Conservation (phyloP, 768 basidiomycete genomes). For the Baorangia bicolor region DNA sequence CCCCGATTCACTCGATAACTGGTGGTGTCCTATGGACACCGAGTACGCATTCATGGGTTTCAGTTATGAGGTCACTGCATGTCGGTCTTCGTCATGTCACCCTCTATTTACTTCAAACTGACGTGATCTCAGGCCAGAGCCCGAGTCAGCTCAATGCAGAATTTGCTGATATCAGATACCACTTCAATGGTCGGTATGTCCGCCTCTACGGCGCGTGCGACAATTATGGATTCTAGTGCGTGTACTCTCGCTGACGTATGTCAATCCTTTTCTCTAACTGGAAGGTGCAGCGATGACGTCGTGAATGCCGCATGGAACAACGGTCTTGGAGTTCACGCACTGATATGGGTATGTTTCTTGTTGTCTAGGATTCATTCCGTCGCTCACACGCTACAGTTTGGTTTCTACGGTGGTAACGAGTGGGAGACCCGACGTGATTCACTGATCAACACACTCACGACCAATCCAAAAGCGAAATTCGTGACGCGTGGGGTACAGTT, state of each 20-base stretch:
- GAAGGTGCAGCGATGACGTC: constrained; percentile 47
- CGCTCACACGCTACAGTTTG: constrained; percentile 29
- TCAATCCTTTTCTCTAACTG: constrained; percentile 18
- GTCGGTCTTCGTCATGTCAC: constrained; percentile 36
- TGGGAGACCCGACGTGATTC: constrained; percentile 56
- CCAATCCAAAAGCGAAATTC: constrained; percentile 61
- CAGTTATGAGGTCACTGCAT: constrained; percentile 69
- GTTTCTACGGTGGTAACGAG: constrained; percentile 39
- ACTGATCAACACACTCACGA: constrained; percentile 51
- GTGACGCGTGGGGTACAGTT: constrained; percentile 68
- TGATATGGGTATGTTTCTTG: constrained; percentile 60
- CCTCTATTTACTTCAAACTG: background rate
- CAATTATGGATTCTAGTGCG: constrained; percentile 39
- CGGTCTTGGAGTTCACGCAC: constrained; percentile 67
- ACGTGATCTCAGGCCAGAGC: constrained; percentile 51
- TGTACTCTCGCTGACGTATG: background rate
- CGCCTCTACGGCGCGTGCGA: constrained; percentile 47
- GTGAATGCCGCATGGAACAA: constrained; percentile 68
- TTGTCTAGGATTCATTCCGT: background rate
- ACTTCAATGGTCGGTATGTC: constrained; percentile 65
- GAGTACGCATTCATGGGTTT: constrained; percentile 80
- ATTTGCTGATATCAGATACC: constrained; percentile 57
- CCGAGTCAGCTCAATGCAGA: constrained; percentile 48
- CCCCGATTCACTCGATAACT: constrained; percentile 45
- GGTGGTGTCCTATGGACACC: constrained; percentile 64